Base-by-base conservation (phyloP, 305 asterid genomes). In the Andrographis paniculata region DNA sequence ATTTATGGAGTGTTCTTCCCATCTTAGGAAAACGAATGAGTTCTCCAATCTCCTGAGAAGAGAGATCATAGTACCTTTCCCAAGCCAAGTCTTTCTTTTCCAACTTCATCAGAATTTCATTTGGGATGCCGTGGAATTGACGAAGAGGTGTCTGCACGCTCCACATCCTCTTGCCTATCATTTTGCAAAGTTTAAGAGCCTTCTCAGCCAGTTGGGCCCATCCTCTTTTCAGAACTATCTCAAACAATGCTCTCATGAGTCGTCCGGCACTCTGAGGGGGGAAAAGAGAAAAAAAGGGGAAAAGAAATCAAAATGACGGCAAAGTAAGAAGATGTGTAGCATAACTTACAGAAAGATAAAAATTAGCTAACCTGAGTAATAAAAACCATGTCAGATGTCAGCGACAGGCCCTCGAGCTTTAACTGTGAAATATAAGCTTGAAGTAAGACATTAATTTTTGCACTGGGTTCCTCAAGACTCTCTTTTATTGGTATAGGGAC, bases 141-240 rank as follows among this genome's bases (percentile, higher is more conserved):
- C 94, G 93, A 45, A 91, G 99, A 39, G 99, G 95, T n/a, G 99
- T 91, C 79, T 78, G 96, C 60, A 91, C 99, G 46, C 99, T 77
- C 96, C 99, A 91, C 79, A 80, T 86, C 70, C 94, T 77, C 78
- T 69, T 91, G 76, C 70, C 86, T 46, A 86, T 72, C 95, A 91
- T 91, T 58, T 91, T 91, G 78, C 95, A 91, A 68, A 92, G 68
- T 57, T 83, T 86, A 64, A 86, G 64, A 55, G 95, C 94, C 79
- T 83, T 86, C 71, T 80, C 93, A 30, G 99, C 78, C 73, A 83
- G 53, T 46, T 76, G 85, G 52, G 93, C 89, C 95, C 96, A 83
- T 31, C 96, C 95, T 72, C 87, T 79, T 56, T 84, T 84, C 62
- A 88, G 55, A 33, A 79, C 87, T 37, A 88, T 84, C 88, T 88